Conservation (phyloP, 306 rosid species). For the Prunus fruticosa region DNA sequence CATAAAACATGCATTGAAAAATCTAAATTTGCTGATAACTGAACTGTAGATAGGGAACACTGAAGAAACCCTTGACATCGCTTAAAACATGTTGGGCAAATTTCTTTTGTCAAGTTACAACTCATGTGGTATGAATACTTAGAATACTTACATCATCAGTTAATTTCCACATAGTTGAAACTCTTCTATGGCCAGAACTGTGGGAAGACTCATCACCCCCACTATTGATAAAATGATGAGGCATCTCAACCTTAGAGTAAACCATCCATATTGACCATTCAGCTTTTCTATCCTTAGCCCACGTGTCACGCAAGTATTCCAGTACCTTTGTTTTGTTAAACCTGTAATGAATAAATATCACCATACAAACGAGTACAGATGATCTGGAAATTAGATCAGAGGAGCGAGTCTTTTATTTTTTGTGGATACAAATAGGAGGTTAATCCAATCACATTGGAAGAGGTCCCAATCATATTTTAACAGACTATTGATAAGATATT, state of each 20-base stretch:
- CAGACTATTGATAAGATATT: neutral
- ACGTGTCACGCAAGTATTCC: slow-evolving; percentile 56
- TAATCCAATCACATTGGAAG: neutral
- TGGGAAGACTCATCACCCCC: slow-evolving; percentile 50
- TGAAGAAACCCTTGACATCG: neutral
- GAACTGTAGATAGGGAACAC: neutral
- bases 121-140: neutral
- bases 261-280: slow-evolving; percentile 99
- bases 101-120: neutral
- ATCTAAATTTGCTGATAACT: neutral
- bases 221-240: slow-evolving; percentile 69
- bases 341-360: slow-evolving; percentile 44
- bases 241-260: slow-evolving; percentile 91
- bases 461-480: neutral
- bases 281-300: slow-evolving; percentile 78
- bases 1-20: slow-evolving; percentile 5
- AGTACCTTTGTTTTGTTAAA: slow-evolving; percentile 63
- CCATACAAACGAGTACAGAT: slow-evolving; percentile 16
- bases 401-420: slow-evolving; percentile 1
- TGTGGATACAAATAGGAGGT: neutral
- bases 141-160: slow-evolving; percentile 71
- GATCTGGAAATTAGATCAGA: slow-evolving; percentile 9
- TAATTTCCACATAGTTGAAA: slow-evolving; percentile 58
- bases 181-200: slow-evolving; percentile 56
- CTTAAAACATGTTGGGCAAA: neutral